Evolutionary conservation across 495 filamentous ascomycete genomes (phyloP).

Genomic region (Daldinia vernicosa): DNA sequence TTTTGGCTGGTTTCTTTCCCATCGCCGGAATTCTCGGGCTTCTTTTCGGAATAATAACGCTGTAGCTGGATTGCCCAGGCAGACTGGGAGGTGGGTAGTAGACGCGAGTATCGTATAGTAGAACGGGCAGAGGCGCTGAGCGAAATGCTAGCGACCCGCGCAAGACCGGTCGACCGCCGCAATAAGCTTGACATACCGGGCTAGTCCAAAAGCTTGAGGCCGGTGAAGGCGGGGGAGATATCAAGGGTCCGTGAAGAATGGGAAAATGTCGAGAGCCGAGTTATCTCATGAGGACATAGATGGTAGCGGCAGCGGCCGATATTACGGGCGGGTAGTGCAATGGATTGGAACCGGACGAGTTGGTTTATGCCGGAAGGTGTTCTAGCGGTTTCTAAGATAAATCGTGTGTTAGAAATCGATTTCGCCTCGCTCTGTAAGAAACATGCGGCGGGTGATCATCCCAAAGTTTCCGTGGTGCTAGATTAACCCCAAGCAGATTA

Average conservation of each 20-base stretch:
- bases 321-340: constrained; percentile 3
- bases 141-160: constrained; percentile 66
- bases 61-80: constrained; percentile 57
- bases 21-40: constrained; percentile 32
- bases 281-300: constrained; percentile 33
- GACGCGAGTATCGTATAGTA: constrained; percentile 49
- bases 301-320: constrained; percentile 21
- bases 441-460: constrained; percentile 24
- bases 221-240: constrained; percentile 21
- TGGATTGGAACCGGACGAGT: constrained; percentile 1
- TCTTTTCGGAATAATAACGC: constrained; percentile 67
- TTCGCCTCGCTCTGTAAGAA: constrained; percentile 33
- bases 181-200: constrained; percentile 71
- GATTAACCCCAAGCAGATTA: constrained; percentile 25
- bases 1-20: constrained; percentile 3
- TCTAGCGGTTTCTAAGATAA: constrained; percentile 3
- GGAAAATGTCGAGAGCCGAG: constrained; percentile 12
- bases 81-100: constrained; percentile 53
- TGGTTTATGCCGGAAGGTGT: not conserved
- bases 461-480: constrained; percentile 23
- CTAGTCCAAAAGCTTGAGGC: constrained; percentile 37
- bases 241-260: constrained; percentile 17
- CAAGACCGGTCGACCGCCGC: constrained; percentile 71
- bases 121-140: constrained; percentile 57
- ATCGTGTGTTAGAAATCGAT: constrained; percentile 21